phyloP scores from a whole-genome alignment of 805 yeast species.

The Debaryomyces tyrocola region DNA sequence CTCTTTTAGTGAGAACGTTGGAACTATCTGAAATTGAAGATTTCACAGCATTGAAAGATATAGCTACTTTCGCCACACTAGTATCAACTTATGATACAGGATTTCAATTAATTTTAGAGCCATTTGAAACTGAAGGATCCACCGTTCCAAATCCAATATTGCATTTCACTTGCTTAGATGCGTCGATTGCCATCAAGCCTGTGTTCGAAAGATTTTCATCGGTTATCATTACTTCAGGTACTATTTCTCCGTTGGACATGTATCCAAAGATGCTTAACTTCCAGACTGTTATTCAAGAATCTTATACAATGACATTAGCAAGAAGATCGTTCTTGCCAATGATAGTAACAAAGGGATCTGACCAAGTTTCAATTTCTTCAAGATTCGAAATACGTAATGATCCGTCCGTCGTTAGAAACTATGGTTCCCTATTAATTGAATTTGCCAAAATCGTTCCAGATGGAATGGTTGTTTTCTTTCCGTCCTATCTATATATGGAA shows the following conservation, averaged over 20 bases:
- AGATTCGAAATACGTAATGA: constrained; percentile 96
- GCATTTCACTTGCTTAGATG: constrained; percentile 92
- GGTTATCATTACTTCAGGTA: constrained; percentile 94
- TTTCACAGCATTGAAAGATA: constrained; percentile 87
- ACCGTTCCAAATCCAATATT: constrained; percentile 96
- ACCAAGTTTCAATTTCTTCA: constrained; percentile 95
- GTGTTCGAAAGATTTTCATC: constrained; percentile 91
- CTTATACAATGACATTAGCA: constrained; percentile 93
- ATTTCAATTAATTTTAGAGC: constrained; percentile 87
- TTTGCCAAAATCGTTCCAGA: constrained; percentile 96
- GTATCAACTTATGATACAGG: constrained; percentile 95
- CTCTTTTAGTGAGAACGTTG: constrained; percentile 83
- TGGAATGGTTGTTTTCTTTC: constrained; percentile 97
- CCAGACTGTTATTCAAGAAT: constrained; percentile 89
- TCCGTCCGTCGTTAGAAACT: constrained; percentile 95
- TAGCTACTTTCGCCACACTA: constrained; percentile 94
- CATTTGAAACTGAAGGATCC: constrained; percentile 88
- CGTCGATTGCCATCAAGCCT: constrained; percentile 96
- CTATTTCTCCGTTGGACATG: constrained; percentile 98
- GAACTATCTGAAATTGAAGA: constrained; percentile 90
- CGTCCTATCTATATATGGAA: constrained; percentile 96
- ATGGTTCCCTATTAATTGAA: constrained; percentile 89
- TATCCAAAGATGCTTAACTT: constrained; percentile 95
- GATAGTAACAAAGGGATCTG: constrained; percentile 96
- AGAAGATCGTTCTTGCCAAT: constrained; percentile 90